Conservation (phyloP, 2,329 filamentous ascomycete species). For the Neofusicoccum umdonicola region DNA sequence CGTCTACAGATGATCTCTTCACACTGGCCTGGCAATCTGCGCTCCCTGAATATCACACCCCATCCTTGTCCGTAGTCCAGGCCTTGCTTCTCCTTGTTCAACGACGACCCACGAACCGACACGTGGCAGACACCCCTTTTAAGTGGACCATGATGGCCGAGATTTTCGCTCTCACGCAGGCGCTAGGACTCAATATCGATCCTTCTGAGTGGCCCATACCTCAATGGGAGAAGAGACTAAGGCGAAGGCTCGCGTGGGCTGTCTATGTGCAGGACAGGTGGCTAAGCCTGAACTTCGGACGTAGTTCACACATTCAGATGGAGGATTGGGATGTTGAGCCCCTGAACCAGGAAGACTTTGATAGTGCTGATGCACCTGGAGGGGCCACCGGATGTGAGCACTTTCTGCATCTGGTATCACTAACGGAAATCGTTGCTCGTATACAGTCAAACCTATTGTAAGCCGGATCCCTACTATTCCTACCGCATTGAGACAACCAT, state of each 20-base stretch:
- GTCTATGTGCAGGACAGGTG: conserved; percentile 65
- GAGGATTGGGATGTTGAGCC: conserved; percentile 30
- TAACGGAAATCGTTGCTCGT: conserved; percentile 53
- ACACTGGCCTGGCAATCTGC: conserved; percentile 31
- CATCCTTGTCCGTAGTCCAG: conserved; percentile 30
- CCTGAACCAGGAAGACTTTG: not conserved
- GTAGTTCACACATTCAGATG: conserved; percentile 55
- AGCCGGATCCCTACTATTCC: not conserved
- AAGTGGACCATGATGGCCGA: conserved; percentile 37
- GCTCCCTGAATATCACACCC: conserved; percentile 29
- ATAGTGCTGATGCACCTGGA: not conserved
- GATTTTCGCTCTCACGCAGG: conserved; percentile 37
- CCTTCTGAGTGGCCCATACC: conserved; percentile 63
- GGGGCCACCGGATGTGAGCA: conserved; percentile 28
- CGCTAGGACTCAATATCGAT: conserved; percentile 50
- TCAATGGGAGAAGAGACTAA: conserved; percentile 60
- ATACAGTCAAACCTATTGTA: conserved; percentile 43
- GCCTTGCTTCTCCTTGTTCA: conserved; percentile 33
- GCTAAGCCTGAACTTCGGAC: conserved; percentile 57
- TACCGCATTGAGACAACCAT: not conserved
- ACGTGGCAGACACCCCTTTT: conserved; percentile 33
- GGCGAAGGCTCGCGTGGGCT: conserved; percentile 64
- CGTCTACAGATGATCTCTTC: conserved; percentile 32
- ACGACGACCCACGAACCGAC: conserved; percentile 30
- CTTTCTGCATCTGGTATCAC: conserved; percentile 52